Conservation (phyloP, 352 stramenopile species). For the Phytophthora parvispora region DNA sequence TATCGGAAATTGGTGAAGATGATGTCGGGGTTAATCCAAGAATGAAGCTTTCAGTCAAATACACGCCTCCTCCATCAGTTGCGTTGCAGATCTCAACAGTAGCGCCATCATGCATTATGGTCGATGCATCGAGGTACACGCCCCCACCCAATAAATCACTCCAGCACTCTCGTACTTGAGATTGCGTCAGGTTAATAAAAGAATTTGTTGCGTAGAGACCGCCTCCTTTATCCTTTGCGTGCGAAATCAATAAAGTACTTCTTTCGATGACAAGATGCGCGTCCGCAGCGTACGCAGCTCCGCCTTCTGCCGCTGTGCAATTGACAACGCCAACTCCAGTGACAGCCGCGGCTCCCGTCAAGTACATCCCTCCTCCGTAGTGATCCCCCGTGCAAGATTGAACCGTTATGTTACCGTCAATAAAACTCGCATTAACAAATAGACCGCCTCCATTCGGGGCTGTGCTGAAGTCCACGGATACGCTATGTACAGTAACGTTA, state of each 20-base stretch:
- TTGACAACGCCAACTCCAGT: slow-evolving; percentile 5
- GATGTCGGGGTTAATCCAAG: not conserved
- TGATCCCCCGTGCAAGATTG: slow-evolving; percentile 11
- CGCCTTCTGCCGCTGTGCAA: slow-evolving; percentile 35
- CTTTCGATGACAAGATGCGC: slow-evolving; percentile 8
- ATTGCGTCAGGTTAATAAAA: slow-evolving; percentile 9
- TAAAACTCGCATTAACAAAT: slow-evolving; percentile 12
- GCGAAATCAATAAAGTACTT: slow-evolving; percentile 12
- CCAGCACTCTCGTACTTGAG: slow-evolving; percentile 5
- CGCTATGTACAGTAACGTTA: slow-evolving; percentile 11
- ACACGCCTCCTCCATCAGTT: slow-evolving; percentile 46
- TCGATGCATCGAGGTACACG: slow-evolving; percentile 34
- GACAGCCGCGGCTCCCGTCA: slow-evolving; percentile 11
- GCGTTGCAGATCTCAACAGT: slow-evolving; percentile 34
- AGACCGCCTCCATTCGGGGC: slow-evolving; percentile 29
- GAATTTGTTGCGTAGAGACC: slow-evolving; percentile 32
- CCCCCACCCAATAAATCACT: slow-evolving; percentile 35
- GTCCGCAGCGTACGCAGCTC: slow-evolving; percentile 35
- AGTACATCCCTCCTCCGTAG: slow-evolving; percentile 34
- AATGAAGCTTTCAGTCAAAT: slow-evolving; percentile 30
- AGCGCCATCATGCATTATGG: slow-evolving; percentile 34
- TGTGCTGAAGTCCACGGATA: not conserved
- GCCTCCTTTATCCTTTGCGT: slow-evolving; percentile 33
- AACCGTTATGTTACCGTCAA: slow-evolving; percentile 26
- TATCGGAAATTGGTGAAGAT: slow-evolving; percentile 17